These are phyloP conservation scores for Brasenia schreberi DNA, from an alignment of 164 flowering plant genomes.

Conservation along the genomic window DNA sequence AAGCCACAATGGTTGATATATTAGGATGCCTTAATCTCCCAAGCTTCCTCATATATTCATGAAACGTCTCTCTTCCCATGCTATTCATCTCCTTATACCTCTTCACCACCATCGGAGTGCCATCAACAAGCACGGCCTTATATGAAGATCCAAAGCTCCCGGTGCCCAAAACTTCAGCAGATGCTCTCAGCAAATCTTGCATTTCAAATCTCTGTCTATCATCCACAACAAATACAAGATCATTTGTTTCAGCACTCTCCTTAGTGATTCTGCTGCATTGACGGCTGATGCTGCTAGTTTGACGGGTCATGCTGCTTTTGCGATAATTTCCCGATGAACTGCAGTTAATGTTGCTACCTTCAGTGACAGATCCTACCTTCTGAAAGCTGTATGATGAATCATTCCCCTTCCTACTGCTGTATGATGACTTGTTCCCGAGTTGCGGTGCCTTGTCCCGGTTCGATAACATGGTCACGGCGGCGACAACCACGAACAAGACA, in stretches of 20 bases:
- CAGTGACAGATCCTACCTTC: neutral
- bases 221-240: slow-evolving; percentile 42
- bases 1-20: slow-evolving; percentile 63
- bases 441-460: neutral
- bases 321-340: neutral
- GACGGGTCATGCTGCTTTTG: neutral
- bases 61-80: slow-evolving; percentile 60
- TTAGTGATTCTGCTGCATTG: neutral
- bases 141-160: slow-evolving; percentile 69
- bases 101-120: slow-evolving; percentile 57
- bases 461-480: neutral
- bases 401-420: neutral
- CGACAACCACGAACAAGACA: neutral
- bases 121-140: slow-evolving; percentile 48
- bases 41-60: slow-evolving; percentile 73
- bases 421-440: neutral
- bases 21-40: slow-evolving; percentile 63
- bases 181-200: slow-evolving; percentile 58
- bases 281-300: no score
- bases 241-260: slow-evolving; percentile 6
- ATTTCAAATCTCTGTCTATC: slow-evolving; percentile 46
- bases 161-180: slow-evolving; percentile 73
- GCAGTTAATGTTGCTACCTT: neutral
- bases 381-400: neutral
- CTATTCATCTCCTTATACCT: slow-evolving; percentile 75